Evolutionary conservation across 2,329 filamentous ascomycete species (phyloP).

Genomic region (Stagonosporopsis chrysanthemi): DNA sequence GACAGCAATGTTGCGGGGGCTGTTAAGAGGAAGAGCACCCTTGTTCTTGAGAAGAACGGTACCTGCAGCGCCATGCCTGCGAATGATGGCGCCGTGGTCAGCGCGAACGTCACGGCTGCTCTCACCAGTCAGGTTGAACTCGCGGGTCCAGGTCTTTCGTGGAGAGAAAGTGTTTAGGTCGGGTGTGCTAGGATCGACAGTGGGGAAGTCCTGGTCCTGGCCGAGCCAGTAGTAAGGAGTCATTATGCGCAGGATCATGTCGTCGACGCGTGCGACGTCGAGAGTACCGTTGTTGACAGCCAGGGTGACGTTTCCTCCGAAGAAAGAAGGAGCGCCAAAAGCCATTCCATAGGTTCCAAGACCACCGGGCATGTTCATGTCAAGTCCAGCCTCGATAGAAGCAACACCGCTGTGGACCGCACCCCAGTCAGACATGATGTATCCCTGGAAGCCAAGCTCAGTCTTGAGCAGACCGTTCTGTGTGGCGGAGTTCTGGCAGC

Average conservation of each 20-base stretch:
- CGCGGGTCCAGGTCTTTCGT: constrained; percentile 44
- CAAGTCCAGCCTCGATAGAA: constrained; percentile 56
- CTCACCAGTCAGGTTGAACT: constrained; percentile 47
- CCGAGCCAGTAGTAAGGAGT: constrained; percentile 56
- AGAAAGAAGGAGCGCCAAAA: constrained; percentile 50
- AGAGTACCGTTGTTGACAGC: constrained; percentile 53
- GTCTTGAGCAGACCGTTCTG: constrained; percentile 61
- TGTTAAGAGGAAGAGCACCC: constrained; percentile 60
- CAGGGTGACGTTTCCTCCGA: constrained; percentile 53
- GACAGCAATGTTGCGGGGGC: constrained; percentile 57
- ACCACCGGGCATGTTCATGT: constrained; percentile 56
- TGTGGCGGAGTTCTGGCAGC: constrained; percentile 50
- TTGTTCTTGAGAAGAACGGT: constrained; percentile 60
- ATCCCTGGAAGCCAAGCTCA: constrained; percentile 60
- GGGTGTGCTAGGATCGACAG: constrained; percentile 44
- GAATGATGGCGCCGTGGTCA: constrained; percentile 53
- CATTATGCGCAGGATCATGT: constrained; percentile 58
- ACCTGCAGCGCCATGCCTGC: constrained; percentile 52
- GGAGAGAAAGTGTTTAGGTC: constrained; percentile 51
- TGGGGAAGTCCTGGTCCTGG: constrained; percentile 52
- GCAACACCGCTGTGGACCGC: constrained; percentile 56
- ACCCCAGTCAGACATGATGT: constrained; percentile 55
- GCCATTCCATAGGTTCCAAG: constrained; percentile 40
- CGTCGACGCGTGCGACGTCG: constrained; percentile 51
- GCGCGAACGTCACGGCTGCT: constrained; percentile 48